These are phyloP conservation scores for Eucalyptus urophylla DNA, from an alignment of 345 rosid species.

Conservation along the genomic window DNA sequence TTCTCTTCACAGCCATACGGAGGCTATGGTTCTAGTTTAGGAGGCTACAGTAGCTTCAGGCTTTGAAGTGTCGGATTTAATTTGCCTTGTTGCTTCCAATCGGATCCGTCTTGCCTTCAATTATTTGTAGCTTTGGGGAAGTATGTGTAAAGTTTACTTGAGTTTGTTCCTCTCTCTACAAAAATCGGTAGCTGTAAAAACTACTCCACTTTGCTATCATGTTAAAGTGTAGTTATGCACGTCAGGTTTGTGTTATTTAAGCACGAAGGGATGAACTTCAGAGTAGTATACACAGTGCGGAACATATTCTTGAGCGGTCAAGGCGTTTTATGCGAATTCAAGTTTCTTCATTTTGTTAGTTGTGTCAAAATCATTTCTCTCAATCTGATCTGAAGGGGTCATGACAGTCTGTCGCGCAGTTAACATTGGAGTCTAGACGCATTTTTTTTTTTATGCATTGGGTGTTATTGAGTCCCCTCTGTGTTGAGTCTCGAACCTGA, in stretches of 20 bases:
- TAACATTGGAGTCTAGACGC: background rate
- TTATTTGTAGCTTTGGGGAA: background rate
- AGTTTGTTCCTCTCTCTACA: background rate
- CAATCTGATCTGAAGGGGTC: background rate
- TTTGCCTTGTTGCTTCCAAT: background rate
- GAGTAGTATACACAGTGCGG: background rate
- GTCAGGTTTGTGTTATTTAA: background rate
- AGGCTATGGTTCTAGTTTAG: constrained; percentile 19
- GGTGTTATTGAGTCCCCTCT: background rate
- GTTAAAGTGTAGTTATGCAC: background rate
- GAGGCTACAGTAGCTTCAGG: constrained; percentile 25
- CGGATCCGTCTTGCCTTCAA: background rate
- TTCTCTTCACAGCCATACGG: constrained; percentile 12
- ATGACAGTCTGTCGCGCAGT: background rate
- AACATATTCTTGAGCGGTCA: background rate
- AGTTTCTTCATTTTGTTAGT: background rate
- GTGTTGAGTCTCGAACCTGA: background rate
- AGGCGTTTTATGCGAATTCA: background rate
- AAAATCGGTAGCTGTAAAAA: background rate
- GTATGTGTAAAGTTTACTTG: background rate
- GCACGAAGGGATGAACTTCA: background rate
- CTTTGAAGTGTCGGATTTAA: background rate
- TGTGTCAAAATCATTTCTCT: background rate
- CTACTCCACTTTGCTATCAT: background rate
- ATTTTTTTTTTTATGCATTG: background rate